Evolutionary conservation across 192 early-diverging fungal genomes (phyloP), one percentile per base, ranked within the genome.

Genomic region (Chytriomyces confervae): DNA sequence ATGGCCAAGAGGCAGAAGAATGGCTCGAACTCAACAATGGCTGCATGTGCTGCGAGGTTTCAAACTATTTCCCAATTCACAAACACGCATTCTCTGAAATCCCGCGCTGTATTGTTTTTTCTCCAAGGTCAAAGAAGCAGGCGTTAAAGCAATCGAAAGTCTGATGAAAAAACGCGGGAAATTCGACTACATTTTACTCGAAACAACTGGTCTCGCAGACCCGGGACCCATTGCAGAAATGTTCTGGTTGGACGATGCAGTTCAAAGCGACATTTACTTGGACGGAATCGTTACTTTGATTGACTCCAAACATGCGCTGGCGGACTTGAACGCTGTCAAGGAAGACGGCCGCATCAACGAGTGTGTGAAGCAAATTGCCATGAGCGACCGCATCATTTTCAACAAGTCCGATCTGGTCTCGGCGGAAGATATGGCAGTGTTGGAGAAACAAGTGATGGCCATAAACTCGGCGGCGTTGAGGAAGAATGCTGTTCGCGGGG

Each of bases 1-100:
- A 83, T 75, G 98, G 96, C 36, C 90, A 90, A 57, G 87, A 94
- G 75, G 92, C 93, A 20, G 95, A 98, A 67, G 97, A 98, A 72
- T 99, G 98, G 98, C 85, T 99, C 11, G 98, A 99, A 80, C 84
- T 99, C 63, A 89, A 90, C 49, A 99, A 99, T 85, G 98, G 97
- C 0, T 99, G 98, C 80, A 86, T 99, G 61, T 99, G 98, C 82
- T 99, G 98, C 81, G 94, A 96, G 0, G 29, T 36, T 36, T n/a
- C 60, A n/a, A 20, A 29, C 16, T 45, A n/a, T 23, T 8, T 16
- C 0, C 69, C 9, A 70, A 16, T 48, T 9, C 45, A 63, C 61
- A 44, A 11, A 63, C 13, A n/a, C n/a, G n/a, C 29, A 36, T 36
- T n/a, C n/a, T n/a, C n/a, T n/a, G n/a, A n/a, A 44, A 43, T n/a